Evolutionary conservation across 2,329 filamentous ascomycete species (phyloP).

Genomic region (Bipolaris oryzae): DNA sequence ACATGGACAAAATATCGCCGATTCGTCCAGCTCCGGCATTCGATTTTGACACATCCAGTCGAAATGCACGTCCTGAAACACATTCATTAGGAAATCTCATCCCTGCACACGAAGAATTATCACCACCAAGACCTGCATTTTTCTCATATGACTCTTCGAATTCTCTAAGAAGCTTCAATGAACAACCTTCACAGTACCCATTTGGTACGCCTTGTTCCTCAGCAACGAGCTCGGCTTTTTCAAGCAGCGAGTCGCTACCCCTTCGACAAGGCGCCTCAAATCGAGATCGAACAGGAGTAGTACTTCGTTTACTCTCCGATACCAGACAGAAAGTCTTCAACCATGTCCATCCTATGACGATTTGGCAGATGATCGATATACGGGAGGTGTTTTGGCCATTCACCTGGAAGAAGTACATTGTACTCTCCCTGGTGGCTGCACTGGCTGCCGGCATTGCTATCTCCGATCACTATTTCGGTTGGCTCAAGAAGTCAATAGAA

Average conservation of each 20-base stretch:
- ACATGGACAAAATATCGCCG: background rate
- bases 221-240: background rate
- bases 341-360: constrained; percentile 15
- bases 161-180: background rate
- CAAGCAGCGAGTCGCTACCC: constrained; percentile 1
- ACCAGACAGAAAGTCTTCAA: no score
- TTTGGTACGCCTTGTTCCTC: background rate
- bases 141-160: background rate
- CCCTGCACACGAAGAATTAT: background rate
- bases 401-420: constrained; percentile 23
- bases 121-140: background rate
- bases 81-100: background rate
- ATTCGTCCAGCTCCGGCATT: background rate
- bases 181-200: background rate
- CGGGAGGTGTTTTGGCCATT: constrained; percentile 21
- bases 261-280: background rate
- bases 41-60: background rate
- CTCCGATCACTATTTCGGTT: constrained; percentile 17
- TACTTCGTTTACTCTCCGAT: no score
- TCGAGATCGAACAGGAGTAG: no score
- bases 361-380: constrained; percentile 19
- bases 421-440: constrained; percentile 14
- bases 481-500: constrained; percentile 21
- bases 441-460: constrained; percentile 17
- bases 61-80: background rate